Percentiles rank a stretch among this genome's conserved stretches.
Conservation (phyloP, 2,329 filamentous ascomycete genomes). For the Exserohilum turcica region DNA sequence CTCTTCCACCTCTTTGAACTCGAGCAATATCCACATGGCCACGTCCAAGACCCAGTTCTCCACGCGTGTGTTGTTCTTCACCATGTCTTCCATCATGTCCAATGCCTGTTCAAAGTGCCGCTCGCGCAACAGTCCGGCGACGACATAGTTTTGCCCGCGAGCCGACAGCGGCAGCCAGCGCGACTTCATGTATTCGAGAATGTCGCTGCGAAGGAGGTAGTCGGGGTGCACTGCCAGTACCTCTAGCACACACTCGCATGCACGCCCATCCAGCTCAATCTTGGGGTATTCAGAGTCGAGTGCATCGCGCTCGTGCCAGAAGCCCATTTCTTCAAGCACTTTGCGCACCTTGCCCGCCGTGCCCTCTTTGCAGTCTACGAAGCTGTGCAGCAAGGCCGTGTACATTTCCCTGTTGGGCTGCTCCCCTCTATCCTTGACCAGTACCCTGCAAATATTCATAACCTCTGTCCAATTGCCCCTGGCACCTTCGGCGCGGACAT, state of each 20-base stretch:
- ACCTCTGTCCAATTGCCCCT: conserved; percentile 34
- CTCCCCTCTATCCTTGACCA: conserved; percentile 63
- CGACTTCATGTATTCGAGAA: conserved; percentile 75
- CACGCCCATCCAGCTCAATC: conserved; percentile 66
- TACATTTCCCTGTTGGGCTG: conserved; percentile 67
- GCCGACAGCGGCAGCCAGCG: conserved; percentile 70
- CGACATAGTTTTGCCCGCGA: conserved; percentile 68
- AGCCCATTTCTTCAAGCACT: conserved; percentile 74
- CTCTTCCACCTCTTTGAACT: conserved; percentile 76
- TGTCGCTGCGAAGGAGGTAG: conserved; percentile 72
- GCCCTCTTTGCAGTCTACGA: conserved; percentile 66
- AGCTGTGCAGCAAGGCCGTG: conserved; percentile 74
- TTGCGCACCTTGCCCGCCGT: conserved; percentile 66
- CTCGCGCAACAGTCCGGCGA: conserved; percentile 78
- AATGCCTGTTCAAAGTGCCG: conserved; percentile 82
- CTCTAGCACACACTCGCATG: conserved; percentile 75
- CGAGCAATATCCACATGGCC: conserved; percentile 73
- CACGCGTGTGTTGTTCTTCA: conserved; percentile 59
- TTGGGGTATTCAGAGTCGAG: conserved; percentile 49
- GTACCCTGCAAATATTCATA: conserved; percentile 58
- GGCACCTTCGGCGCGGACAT: conserved; percentile 33
- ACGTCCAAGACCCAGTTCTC: conserved; percentile 79
- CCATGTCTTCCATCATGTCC: conserved; percentile 69
- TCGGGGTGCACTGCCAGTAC: conserved; percentile 84
- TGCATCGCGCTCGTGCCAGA: conserved; percentile 18